phyloP scores from a whole-genome alignment of 768 basidiomycete species.

The Serendipita vermifera region DNA sequence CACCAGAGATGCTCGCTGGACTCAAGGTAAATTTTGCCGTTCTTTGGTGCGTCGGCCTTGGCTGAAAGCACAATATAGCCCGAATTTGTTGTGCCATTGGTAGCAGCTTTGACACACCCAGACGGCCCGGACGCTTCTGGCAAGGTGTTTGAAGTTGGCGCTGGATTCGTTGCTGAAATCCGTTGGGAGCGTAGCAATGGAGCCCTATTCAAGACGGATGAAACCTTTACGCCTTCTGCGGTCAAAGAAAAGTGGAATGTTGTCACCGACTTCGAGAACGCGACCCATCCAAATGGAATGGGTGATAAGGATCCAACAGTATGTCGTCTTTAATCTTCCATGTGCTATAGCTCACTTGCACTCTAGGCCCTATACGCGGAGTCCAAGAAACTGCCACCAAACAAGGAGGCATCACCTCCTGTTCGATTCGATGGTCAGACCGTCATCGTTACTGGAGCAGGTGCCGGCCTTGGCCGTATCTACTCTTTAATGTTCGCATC shows the following conservation, averaged over 20 bases:
- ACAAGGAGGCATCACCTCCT: conserved; percentile 51
- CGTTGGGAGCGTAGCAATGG: conserved; percentile 90
- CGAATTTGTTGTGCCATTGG: conserved; percentile 84
- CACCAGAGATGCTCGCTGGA: conserved; percentile 84
- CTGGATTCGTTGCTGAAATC: conserved; percentile 81
- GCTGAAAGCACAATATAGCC: no score
- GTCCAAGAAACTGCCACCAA: conserved; percentile 50
- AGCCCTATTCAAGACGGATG: conserved; percentile 77
- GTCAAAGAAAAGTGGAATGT: conserved; percentile 76
- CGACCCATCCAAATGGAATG: conserved; percentile 51
- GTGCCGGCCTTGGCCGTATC: conserved; percentile 82
- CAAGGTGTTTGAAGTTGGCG: conserved; percentile 83
- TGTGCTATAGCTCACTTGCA: background rate
- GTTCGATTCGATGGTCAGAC: conserved; percentile 84
- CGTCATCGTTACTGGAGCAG: conserved; percentile 87
- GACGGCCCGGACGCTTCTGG: conserved; percentile 69
- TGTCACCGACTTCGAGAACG: conserved; percentile 63
- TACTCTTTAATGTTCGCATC: conserved; percentile 87
- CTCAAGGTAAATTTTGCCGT: conserved; percentile 39
- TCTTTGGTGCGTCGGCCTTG: background rate
- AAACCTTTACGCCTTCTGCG: conserved; percentile 89
- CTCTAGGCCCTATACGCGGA: conserved; percentile 44
- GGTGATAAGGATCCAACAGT: conserved; percentile 52
- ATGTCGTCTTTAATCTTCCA: conserved; percentile 12
- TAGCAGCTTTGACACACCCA: conserved; percentile 75